phyloP scores from a whole-genome alignment of 495 filamentous ascomycete genomes.

The Niebla homalea region DNA sequence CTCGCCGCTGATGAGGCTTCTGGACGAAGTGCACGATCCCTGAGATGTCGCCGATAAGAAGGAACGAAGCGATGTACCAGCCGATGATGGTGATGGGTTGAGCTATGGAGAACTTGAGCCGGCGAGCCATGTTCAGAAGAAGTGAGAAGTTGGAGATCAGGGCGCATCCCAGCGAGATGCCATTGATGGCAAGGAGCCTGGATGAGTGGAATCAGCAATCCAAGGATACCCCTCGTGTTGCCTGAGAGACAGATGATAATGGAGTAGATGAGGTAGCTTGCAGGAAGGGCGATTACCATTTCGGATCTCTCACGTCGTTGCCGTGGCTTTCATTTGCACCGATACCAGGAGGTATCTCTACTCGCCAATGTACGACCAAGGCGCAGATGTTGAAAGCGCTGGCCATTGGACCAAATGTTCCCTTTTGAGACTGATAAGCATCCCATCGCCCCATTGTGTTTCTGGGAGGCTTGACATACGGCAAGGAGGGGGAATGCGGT shows the following conservation, averaged over 20 bases:
- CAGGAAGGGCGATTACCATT: slow-evolving; percentile 37
- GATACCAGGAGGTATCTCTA: slow-evolving; percentile 42
- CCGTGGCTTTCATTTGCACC: slow-evolving; percentile 35
- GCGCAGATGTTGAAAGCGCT: slow-evolving; percentile 71
- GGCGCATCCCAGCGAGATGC: slow-evolving; percentile 56
- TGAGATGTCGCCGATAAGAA: slow-evolving; percentile 47
- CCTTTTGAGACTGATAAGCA: slow-evolving; percentile 19
- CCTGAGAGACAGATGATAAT: not conserved
- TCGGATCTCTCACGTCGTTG: slow-evolving; percentile 47
- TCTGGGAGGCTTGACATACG: slow-evolving; percentile 14
- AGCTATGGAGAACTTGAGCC: slow-evolving; percentile 39
- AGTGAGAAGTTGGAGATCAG: slow-evolving; percentile 58
- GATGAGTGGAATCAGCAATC: slow-evolving; percentile 2
- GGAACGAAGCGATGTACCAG: slow-evolving; percentile 53
- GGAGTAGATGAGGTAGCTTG: not conserved
- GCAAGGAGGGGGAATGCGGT: slow-evolving; percentile 71
- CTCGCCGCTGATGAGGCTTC: slow-evolving; percentile 29
- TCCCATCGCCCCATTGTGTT: not conserved
- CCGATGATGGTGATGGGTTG: slow-evolving; percentile 55
- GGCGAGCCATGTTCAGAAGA: slow-evolving; percentile 60
- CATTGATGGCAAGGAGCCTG: slow-evolving; percentile 61
- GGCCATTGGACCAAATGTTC: slow-evolving; percentile 75
- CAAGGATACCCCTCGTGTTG: not conserved
- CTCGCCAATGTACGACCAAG: slow-evolving; percentile 60
- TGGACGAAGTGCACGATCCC: slow-evolving; percentile 39